phyloP scores from a whole-genome alignment of 169 alveolate species.

The Condylostoma magnum region DNA sequence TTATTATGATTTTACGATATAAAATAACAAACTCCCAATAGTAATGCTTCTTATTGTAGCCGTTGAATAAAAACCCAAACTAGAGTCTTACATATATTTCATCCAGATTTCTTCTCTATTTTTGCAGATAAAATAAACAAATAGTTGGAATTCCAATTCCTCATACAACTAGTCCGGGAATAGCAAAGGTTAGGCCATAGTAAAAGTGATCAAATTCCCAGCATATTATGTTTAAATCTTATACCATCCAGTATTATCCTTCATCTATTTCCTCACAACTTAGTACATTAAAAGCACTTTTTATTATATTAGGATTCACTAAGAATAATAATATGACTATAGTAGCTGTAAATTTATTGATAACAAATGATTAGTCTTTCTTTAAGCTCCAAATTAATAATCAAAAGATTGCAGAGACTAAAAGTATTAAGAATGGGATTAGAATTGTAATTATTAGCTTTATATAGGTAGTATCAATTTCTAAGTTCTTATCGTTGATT shows the following conservation, averaged over 20 bases:
- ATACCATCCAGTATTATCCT: neutral
- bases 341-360: neutral
- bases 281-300: neutral
- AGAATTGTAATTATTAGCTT: no score
- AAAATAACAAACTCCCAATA: slow-evolving; percentile 51
- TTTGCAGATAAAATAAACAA: neutral
- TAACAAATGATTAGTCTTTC: no score
- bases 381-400: no score
- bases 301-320: neutral
- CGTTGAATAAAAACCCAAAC: slow-evolving; percentile 42
- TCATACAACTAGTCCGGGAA: slow-evolving; percentile 20
- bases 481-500: neutral
- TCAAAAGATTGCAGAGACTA: no score
- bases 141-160: slow-evolving; percentile 6
- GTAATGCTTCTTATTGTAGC: slow-evolving; percentile 24
- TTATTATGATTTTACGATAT: slow-evolving; percentile 38
- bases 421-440: no score
- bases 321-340: neutral
- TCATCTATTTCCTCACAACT: neutral
- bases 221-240: neutral
- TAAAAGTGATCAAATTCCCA: neutral
- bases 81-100: neutral
- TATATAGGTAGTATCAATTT: no score
- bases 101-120: neutral
- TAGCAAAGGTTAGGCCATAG: neutral